Conservation (phyloP, 805 yeast genomes). For the Lipomyces chichibuensis region DNA sequence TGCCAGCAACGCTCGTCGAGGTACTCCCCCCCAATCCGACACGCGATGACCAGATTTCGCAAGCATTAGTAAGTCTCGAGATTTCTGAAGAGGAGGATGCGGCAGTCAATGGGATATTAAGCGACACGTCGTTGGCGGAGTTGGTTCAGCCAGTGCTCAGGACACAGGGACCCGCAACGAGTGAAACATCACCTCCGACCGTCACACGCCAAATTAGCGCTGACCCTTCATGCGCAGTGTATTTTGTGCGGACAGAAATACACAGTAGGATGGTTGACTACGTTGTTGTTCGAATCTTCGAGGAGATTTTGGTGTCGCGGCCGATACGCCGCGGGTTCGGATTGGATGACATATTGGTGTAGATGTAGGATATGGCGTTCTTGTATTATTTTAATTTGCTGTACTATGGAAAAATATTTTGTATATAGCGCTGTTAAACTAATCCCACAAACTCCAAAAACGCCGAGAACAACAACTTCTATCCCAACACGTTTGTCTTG, state of each 20-base stretch:
- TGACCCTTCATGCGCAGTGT: background rate
- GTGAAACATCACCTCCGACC: background rate
- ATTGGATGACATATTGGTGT: background rate
- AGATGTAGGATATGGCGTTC: background rate
- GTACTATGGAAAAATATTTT: background rate
- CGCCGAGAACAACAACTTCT: background rate
- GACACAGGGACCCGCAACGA: background rate
- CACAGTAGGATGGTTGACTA: background rate
- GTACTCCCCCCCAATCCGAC: constrained; percentile 1
- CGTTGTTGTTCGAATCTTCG: background rate
- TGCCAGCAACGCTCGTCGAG: background rate
- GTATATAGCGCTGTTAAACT: too few relatives aligned
- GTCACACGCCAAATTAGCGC: background rate
- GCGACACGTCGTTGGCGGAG: background rate
- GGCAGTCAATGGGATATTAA: background rate
- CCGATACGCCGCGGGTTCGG: background rate
- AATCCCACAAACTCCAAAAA: background rate
- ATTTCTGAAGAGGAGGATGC: background rate
- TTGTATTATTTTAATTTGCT: background rate
- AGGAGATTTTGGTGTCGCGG: background rate
- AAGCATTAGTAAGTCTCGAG: background rate
- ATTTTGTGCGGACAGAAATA: background rate
- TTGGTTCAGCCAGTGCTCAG: background rate
- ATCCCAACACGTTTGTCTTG: constrained; percentile 50
- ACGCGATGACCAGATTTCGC: background rate